Base-by-base conservation (phyloP, 176 grass and related monocot species). In the Zizania latifolia region DNA sequence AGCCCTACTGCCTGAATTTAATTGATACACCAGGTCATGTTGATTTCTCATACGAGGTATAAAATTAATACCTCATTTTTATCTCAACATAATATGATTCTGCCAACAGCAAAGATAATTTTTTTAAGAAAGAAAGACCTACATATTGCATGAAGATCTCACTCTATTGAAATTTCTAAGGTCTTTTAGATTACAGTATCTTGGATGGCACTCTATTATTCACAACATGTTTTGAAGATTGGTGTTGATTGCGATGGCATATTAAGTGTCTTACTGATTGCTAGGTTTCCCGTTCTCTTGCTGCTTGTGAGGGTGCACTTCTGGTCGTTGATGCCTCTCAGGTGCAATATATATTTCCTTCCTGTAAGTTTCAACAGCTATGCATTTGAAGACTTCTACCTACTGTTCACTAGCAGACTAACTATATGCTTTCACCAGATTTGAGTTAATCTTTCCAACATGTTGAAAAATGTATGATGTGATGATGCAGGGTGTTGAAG, bases 281-380 rank as follows among this genome's bases (percentile, higher is more conserved):
- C 51, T 80, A 97, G 94, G 94, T 97, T 62, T 97, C 94, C 74
- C 94, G 94, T 75, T 97, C 94, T 56, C 94, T 97, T 82, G 94
- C 90, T 32, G 94, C 94, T 79, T 97, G 90, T 85, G 94, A 97
- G 88, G 94, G 94, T 67, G 94, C 90, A 65, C 88, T 97, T 77
- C 88, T 97, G 58, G 90, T 97, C 23, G 88, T 97, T 74, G 94
- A 97, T 78, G 94, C 94, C 81, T 97, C 94, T 83, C 94, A 97
- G 94, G 94, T 97, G 85, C 88, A 89, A 29, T 87, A 91, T 80
- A 87, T 91, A 83, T 62, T 82, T 79, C 45, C 71, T 86, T 78
- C 72, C 78, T 77, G 71, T 87, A 95, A 85, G 83, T 92, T 92
- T 73, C 58, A 84, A 70, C 72, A 70, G 65, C 32, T 70, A 70